Percentiles rank a stretch among this genome's conserved stretches.
Conservation (phyloP, 1,284 basidiomycete genomes). For the Ganoderma lingzhi region DNA sequence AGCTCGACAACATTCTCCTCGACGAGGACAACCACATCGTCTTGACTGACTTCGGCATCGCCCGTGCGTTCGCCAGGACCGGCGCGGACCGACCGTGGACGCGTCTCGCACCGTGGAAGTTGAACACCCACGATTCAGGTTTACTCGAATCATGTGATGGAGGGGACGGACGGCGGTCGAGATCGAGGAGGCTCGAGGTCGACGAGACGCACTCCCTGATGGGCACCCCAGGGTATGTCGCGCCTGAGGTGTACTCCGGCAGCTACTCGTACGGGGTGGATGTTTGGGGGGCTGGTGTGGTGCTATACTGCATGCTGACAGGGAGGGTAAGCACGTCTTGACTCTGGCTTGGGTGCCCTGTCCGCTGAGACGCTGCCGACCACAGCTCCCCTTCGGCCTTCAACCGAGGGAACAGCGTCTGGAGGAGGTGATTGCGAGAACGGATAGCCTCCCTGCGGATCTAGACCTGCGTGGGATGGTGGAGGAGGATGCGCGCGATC, state of each 20-base stretch:
- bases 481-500: conserved; percentile 27
- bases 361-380: conserved; percentile 6
- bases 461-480: conserved; percentile 24
- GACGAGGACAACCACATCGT: conserved; percentile 71
- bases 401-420: conserved; percentile 27
- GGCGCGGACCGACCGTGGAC: conserved; percentile 28
- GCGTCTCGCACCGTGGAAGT: conserved; percentile 36
- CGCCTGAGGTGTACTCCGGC: conserved; percentile 61
- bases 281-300: conserved; percentile 55
- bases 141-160: background rate
- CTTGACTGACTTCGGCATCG: conserved; percentile 72
- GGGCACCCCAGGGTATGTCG: conserved; percentile 60
- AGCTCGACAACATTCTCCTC: conserved; percentile 73
- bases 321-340: conserved; percentile 41
- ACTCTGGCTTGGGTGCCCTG: too few species aligned
- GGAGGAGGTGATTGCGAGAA: conserved; percentile 32
- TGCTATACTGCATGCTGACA: conserved; percentile 67
- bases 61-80: conserved; percentile 57
- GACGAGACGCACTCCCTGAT: conserved; percentile 30
- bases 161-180: background rate
- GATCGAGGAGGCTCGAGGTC: conserved; percentile 10
- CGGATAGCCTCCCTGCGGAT: conserved; percentile 23
- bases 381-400: conserved; percentile 36
- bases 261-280: conserved; percentile 57
- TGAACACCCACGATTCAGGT: conserved; percentile 42